Conservation (phyloP, 495 filamentous ascomycete species). For the Penicillium crystallinum region DNA sequence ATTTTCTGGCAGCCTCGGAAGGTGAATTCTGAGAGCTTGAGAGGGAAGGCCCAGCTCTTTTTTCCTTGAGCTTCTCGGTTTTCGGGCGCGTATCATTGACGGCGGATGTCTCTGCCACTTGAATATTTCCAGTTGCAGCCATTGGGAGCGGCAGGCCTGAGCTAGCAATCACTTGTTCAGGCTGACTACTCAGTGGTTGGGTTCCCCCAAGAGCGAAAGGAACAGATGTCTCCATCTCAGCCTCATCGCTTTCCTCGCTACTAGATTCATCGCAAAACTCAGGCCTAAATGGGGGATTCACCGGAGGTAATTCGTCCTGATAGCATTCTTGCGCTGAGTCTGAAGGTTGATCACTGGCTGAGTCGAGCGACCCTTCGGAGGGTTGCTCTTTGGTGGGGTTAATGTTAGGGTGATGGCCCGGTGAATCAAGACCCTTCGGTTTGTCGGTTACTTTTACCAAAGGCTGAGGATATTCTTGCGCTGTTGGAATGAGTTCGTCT, state of each 20-base stretch:
- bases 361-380: neutral
- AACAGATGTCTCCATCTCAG: slow-evolving; percentile 49
- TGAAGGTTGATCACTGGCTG: neutral
- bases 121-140: slow-evolving; percentile 20
- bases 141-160: slow-evolving; percentile 23
- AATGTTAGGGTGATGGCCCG: neutral
- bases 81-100: slow-evolving; percentile 8
- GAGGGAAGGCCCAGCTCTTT: neutral
- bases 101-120: slow-evolving; percentile 36
- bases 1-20: slow-evolving; percentile 29
- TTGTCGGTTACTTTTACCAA: neutral
- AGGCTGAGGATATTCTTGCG: neutral
- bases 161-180: slow-evolving; percentile 20
- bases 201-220: slow-evolving; percentile 42
- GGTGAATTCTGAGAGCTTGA: slow-evolving; percentile 12
- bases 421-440: neutral
- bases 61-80: neutral
- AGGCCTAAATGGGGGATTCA: neutral
- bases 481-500: neutral
- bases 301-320: neutral
- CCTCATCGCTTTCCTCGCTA: slow-evolving; percentile 23
- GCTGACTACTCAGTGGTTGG: slow-evolving; percentile 26
- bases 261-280: slow-evolving; percentile 7
- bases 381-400: neutral
- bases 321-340: neutral